Conservation (phyloP, 2,329 filamentous ascomycete genomes). For the Pseudocercospora vitis region DNA sequence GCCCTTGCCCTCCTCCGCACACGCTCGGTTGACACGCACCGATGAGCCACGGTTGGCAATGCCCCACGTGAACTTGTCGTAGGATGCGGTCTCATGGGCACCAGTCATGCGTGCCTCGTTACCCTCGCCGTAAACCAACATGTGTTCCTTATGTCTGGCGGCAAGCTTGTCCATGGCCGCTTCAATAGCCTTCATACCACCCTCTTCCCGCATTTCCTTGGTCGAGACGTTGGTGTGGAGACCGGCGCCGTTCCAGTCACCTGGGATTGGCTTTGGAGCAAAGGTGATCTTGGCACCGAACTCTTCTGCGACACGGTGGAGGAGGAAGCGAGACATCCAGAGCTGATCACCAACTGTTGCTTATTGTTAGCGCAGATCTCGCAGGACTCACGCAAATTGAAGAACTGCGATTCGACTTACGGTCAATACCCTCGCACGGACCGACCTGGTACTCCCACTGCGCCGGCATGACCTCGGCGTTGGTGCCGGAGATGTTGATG, state of each 20-base stretch:
- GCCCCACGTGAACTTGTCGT: conserved; percentile 91
- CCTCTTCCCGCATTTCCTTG: conserved; percentile 81
- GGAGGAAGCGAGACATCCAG: conserved; percentile 88
- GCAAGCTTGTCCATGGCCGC: conserved; percentile 62
- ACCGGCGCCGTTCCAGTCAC: conserved; percentile 96
- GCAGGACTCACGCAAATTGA: too few relatives aligned
- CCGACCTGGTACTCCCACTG: conserved; percentile 99
- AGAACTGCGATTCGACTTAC: conserved; percentile 58
- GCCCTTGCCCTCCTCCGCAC: conserved; percentile 82
- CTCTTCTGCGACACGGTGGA: conserved; percentile 89
- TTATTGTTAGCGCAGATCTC: conserved; percentile 9
- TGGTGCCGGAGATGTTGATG: conserved; percentile 95
- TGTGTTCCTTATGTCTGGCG: conserved; percentile 57
- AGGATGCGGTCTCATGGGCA: conserved; percentile 87
- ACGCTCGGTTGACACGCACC: conserved; percentile 86
- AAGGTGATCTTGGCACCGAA: conserved; percentile 95
- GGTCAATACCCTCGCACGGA: conserved; percentile 80
- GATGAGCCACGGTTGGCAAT: conserved; percentile 94
- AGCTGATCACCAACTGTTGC: conserved; percentile 84
- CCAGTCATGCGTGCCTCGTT: conserved; percentile 94
- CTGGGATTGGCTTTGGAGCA: conserved; percentile 90
- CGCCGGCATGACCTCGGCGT: conserved; percentile 96
- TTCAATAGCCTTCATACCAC: conserved; percentile 95
- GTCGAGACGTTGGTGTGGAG: conserved; percentile 94
- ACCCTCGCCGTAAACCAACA: conserved; percentile 91